Conservation (phyloP, 441 rosid genomes). For the Populus hybrid region DNA sequence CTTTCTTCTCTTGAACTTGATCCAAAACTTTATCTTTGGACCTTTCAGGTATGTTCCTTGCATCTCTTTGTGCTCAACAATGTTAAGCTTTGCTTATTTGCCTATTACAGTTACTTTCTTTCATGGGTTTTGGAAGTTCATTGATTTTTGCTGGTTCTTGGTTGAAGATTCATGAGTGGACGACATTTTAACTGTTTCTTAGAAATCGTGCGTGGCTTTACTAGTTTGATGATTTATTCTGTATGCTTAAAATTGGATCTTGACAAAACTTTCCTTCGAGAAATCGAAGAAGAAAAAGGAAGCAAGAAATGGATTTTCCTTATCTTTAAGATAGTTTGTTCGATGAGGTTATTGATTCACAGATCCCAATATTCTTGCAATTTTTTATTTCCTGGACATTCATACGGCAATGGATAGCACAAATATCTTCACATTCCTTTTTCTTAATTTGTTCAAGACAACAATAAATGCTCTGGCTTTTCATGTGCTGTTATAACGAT, state of each 20-base stretch:
- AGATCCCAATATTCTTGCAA: constrained; percentile 8
- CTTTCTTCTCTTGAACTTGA: neutral
- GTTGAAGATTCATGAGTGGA: neutral
- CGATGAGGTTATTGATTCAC: constrained; percentile 3
- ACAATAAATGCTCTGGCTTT: neutral
- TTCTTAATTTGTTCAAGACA: neutral
- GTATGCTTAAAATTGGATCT: neutral
- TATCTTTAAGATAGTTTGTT: neutral
- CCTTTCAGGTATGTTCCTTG: neutral
- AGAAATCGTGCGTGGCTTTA: neutral
- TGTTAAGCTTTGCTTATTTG: neutral
- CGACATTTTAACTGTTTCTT: neutral
- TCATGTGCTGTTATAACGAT: neutral
- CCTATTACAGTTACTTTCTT: neutral
- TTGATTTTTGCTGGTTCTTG: neutral
- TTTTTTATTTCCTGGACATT: neutral
- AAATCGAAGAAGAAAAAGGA: neutral
- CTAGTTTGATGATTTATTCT: neutral
- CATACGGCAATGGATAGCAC: neutral
- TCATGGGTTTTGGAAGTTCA: neutral
- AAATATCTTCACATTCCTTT: neutral
- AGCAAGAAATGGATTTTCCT: neutral
- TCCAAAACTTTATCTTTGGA: neutral
- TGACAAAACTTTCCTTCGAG: neutral
- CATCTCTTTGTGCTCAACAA: neutral